Evolutionary conservation across 345 rosid species (phyloP), one percentile per base, ranked within the genome.

Genomic region (Eucalyptus regnans): DNA sequence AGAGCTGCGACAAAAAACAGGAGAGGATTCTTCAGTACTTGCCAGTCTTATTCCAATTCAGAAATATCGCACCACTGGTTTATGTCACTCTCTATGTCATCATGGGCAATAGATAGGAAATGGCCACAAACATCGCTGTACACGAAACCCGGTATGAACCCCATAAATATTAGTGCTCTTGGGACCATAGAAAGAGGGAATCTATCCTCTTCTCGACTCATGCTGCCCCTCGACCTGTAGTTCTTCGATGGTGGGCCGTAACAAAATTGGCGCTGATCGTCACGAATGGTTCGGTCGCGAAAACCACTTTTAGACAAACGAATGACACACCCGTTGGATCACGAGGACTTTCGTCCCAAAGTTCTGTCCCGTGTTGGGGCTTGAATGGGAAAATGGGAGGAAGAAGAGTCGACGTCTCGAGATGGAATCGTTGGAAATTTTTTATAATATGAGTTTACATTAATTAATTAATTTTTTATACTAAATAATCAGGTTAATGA

Each of bases 71-170:
- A 27, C 68, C 31, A 11, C 17, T 62, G 68, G 68, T 62, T 62
- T 12, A 6, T 29, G 15, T 62, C 68, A 3, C 16, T 62, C 33
- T 29, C 17, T 13, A 62, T 13, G 68, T 62, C 68, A 64, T 14
- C 71, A 64, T 14, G 71, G 71, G 71, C 71, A 29, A n/a, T 7
- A 4, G 3, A 4, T 64, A 14, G 18, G 18, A 64, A 64, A 7
- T 64, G 71, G 18, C 37, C 37, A 29, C 17, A 2, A 0, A 29
- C 71, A n/a, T 6, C 71, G 31, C 9, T 7, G 16, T n/a, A 12
- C 1, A 0, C 71, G 20, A 64, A 64, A n/a, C 37, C 9, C 3
- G 0, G 8, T 1, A 52, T 12, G 37, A 37, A 64, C 10, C 20
- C 37, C 76, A n/a, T 14, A n/a, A 14, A 64, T n/a, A n/a, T 64